Evolutionary conservation across 306 rosid species (phyloP).

Genomic region (Malus sieversii): DNA sequence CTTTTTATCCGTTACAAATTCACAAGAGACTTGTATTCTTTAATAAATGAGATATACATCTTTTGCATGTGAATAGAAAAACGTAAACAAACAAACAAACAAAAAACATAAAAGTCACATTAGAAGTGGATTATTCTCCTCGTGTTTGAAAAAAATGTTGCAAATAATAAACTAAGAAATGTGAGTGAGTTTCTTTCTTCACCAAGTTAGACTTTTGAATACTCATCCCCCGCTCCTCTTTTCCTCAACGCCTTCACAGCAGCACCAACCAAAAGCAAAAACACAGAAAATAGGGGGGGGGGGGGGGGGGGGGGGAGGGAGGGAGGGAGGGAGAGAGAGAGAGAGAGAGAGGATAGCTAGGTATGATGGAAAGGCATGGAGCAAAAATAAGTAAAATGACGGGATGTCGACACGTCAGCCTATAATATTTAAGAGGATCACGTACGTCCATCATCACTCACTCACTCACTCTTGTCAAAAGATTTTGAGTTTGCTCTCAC

Average conservation of each 20-base stretch:
- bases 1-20: background rate
- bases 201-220: background rate
- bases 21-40: too few species aligned
- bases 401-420: background rate
- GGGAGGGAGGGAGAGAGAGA: background rate
- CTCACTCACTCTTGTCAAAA: background rate
- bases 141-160: constrained; percentile 2
- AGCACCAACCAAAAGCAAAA: background rate
- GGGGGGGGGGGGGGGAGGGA: too few species aligned
- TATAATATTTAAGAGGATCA: background rate
- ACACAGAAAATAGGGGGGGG: background rate
- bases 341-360: background rate
- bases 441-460: background rate
- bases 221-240: background rate
- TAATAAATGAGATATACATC: background rate
- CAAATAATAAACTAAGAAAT: background rate
- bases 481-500: background rate
- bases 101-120: background rate
- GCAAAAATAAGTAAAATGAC: too few species aligned
- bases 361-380: background rate
- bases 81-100: too few species aligned
- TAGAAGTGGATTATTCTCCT: background rate
- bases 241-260: background rate
- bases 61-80: too few species aligned
- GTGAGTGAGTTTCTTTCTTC: background rate